A percentile compares a stretch with the other conserved stretches of the same genome.
Conservation (phyloP, 495 filamentous ascomycete species). For the Lasiosphaeriaceae sp. region DNA sequence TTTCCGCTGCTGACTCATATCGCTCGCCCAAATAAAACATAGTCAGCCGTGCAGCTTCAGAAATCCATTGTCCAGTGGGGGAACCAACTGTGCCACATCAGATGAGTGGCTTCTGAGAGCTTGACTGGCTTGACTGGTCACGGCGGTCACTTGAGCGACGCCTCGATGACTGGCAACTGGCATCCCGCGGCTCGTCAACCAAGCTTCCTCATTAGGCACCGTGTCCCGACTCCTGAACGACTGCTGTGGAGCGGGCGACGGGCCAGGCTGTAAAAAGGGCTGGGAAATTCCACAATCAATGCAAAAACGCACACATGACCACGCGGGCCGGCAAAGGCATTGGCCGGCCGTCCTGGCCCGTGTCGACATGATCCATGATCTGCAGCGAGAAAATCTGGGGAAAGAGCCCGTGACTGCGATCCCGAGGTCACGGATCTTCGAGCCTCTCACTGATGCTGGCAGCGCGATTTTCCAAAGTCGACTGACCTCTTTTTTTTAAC, state of each 20-base stretch:
- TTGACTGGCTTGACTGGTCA: not conserved
- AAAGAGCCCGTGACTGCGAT: constrained; percentile 9
- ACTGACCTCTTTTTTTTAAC: constrained; percentile 2
- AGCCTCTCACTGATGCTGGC: not conserved
- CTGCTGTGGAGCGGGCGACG: not conserved
- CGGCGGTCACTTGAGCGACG: not conserved
- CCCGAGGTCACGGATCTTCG: constrained; percentile 6
- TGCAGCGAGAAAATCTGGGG: constrained; percentile 9
- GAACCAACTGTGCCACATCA: not conserved
- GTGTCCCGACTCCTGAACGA: constrained; percentile 1
- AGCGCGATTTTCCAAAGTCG: not conserved
- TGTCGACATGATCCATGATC: constrained; percentile 2
- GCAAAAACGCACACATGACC: not conserved
- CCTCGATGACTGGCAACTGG: not conserved
- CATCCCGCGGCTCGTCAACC: not conserved
- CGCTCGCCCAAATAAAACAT: not conserved
- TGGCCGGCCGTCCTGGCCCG: not conserved
- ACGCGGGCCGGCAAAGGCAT: not conserved
- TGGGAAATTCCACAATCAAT: not conserved
- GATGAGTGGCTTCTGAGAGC: no score
- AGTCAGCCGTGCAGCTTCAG: no score
- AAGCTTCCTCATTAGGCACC: constrained; percentile 15
- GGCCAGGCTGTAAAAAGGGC: not conserved
- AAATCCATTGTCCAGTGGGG: not conserved
- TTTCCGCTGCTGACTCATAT: not conserved